Base-by-base conservation (phyloP, 192 early-diverging fungal species). In the Gorgonomyces haynaldii region DNA sequence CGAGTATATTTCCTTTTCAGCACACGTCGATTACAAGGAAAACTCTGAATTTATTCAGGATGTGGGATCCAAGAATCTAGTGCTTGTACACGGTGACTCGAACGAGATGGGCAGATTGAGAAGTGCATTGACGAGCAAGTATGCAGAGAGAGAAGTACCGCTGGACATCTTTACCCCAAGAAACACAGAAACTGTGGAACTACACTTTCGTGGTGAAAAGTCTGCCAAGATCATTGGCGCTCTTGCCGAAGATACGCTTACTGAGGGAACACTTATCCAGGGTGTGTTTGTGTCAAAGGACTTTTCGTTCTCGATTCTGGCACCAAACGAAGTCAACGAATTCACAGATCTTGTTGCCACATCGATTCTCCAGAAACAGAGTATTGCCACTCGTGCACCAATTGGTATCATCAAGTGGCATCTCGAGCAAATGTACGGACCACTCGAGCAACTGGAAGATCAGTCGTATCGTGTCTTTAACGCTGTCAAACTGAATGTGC, bases 31-130 rank as follows among this genome's bases (percentile, higher is more conserved):
- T 61, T 95, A 82, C 54, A 76, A 83, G 5, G 90, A 98, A 64
- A 98, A 98, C 66, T 83, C 84, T 39, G 71, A 84, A 55, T 98
- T 98, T 58, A 97, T 98, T 55, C 84, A 97, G 52, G 90, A 91
- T 42, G 84, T 97, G 37, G 82, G 85, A 21, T 81, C 89, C 5
- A 82, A 89, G 26, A 81, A 96, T 58, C 69, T 98, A 36, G 81
- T 90, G 12, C 68, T 98, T 30, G 96, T 98, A 1, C 96, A 98
- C 44, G 96, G 96, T 48, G 96, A 96, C 55, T 67, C 84, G 23
- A 96, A 90, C 56, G 79, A 84, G 9, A 98, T 98, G 96, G 76
- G 80, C 25, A 72, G 89, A 26, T 67, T 98, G 53, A 81, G 83
- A 52, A 78, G 84, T 22, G 91, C 91, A 4, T 50, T 98, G 36